A percentile compares a stretch with the other conserved stretches of the same genome.
phyloP scores from a whole-genome alignment of 176 grass and related monocot species.

The Eragrostis nindensis region DNA sequence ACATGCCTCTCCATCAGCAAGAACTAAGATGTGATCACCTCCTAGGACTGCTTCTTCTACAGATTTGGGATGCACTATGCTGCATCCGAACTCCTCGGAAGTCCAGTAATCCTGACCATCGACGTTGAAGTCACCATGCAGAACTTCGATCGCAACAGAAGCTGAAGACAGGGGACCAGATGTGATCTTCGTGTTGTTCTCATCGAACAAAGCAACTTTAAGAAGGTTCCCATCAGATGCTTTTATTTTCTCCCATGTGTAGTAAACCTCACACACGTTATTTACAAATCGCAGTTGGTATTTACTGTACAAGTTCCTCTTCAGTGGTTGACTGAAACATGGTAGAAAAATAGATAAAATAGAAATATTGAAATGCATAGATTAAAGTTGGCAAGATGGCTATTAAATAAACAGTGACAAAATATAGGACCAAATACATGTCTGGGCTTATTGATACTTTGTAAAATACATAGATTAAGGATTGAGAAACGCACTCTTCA shows the following conservation, averaged over 20 bases:
- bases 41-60: background rate
- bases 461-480: background rate
- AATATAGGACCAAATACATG: background rate
- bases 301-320: background rate
- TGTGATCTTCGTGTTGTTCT: background rate
- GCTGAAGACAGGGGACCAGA: slow-evolving; percentile 3
- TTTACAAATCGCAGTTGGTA: slow-evolving; percentile 3
- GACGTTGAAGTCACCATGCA: slow-evolving; percentile 8
- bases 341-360: too few relatives aligned
- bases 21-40: background rate
- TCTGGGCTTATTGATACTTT: too few relatives aligned
- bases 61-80: background rate
- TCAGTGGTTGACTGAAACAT: background rate
- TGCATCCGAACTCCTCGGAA: background rate
- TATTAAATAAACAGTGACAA: too few relatives aligned
- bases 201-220: slow-evolving; percentile 15
- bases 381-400: background rate
- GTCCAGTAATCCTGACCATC: background rate
- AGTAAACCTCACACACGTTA: background rate
- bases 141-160: background rate
- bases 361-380: too few relatives aligned
- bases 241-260: background rate
- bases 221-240: background rate
- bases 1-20: background rate
- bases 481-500: slow-evolving; percentile 5